Conservation (phyloP, 345 rosid genomes). For the Eucalyptus grandis region DNA sequence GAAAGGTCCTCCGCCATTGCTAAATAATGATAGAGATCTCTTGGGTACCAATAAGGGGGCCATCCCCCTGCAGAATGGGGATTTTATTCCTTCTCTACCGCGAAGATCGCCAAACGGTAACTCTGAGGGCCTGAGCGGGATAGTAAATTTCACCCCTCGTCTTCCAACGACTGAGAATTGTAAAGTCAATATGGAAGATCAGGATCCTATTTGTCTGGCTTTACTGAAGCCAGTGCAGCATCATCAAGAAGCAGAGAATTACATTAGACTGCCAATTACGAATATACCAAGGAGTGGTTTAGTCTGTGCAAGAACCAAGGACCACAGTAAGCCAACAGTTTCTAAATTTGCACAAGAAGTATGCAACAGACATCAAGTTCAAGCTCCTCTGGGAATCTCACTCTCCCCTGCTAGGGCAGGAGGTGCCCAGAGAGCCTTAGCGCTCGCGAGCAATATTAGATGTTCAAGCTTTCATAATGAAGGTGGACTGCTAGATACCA, state of each 20-base stretch:
- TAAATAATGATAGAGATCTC: neutral
- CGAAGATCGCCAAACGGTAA: neutral
- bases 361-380: slow-evolving; percentile 5
- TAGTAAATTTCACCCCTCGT: slow-evolving; percentile 1
- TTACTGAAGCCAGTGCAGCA: slow-evolving; percentile 13
- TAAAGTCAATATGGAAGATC: neutral
- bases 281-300: neutral
- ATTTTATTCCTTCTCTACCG: neutral
- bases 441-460: neutral
- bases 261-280: neutral
- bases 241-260: slow-evolving; percentile 15
- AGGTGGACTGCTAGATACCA: slow-evolving; percentile 20
- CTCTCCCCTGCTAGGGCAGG: slow-evolving; percentile 12
- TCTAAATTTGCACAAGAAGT: slow-evolving; percentile 1
- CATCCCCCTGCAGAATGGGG: neutral
- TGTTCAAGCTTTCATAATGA: slow-evolving; percentile 4
- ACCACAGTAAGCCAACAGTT: neutral
- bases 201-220: slow-evolving; percentile 1
- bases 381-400: slow-evolving; percentile 31
- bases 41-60: neutral
- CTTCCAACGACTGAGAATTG: neutral
- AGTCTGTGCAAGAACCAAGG: slow-evolving; percentile 2
- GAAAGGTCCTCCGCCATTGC: slow-evolving; percentile 7
- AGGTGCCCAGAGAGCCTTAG: slow-evolving; percentile 1
- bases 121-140: slow-evolving; percentile 11